Base-by-base conservation (phyloP, 768 basidiomycete species). In the Tubosaeta brunneosetosa region DNA sequence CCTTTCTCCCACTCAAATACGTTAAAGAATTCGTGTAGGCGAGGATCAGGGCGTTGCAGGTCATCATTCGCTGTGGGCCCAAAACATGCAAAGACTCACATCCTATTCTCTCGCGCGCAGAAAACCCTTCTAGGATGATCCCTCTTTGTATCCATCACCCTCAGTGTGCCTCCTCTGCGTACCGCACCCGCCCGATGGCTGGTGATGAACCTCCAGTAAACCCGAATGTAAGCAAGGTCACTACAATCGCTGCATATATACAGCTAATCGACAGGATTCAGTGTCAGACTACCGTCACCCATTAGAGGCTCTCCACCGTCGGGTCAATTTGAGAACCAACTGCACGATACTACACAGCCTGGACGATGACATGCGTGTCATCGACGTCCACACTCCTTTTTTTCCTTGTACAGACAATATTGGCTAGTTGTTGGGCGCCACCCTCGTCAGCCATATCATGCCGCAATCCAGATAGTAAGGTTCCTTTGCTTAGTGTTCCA, bases 271-370 rank as follows among this genome's bases (percentile, higher is more conserved):
- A 51, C 31, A 47, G 22, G 12, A 31, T 40, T 50, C 27, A 31
- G 37, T 41, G 34, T 37, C 27, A 45, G 44, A 42, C 44, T 19
- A 37, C 50, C 29, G 42, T 38, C 22, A 22, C 26, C 25, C 47
- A 36, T 19, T 47, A 22, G 51, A 44, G 27, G 49, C 47, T 55
- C 25, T 16, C 12, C 22, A 29, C 13, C 37, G 45, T 60, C 53
- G 37, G 53, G 44, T 47, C 50, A 42, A n/a, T 50, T 60, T 33
- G 51, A 49, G 37, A 44, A 36, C 37, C 25, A 41, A 47, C 40
- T 27, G 49, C 51, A 60, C 49, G 53, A 51, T 52, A 32, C 33
- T 57, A 55, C 67, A 66, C 67, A 60, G 65, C 62, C 53, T 48
- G 41, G 50, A 61, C 45, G 50, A 47, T 49, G 53, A 46, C 42